These are phyloP conservation scores for Xylaria scruposa DNA, from an alignment of 495 filamentous ascomycete genomes.

Conservation along the genomic window DNA sequence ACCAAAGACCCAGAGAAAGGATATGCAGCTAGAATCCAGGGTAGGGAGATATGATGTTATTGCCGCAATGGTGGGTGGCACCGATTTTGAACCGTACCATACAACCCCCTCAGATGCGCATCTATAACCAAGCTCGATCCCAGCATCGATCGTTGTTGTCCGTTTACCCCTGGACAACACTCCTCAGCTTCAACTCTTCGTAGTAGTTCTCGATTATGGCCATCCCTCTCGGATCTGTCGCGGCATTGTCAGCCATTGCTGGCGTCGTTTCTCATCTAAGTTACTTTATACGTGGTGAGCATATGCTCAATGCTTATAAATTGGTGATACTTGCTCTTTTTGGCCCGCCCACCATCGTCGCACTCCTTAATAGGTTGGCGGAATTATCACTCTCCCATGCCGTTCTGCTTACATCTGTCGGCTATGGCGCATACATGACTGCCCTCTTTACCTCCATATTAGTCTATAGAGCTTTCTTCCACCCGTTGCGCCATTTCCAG, in stretches of 20 bases:
- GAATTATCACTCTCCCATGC: constrained; percentile 10
- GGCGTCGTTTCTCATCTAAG: constrained; percentile 21
- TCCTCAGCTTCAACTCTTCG: neutral
- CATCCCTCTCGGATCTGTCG: constrained; percentile 6
- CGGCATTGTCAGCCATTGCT: constrained; percentile 4
- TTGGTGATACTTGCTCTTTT: constrained; percentile 16
- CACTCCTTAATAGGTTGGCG: constrained; percentile 3
- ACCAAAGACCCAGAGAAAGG: neutral
- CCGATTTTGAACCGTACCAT: neutral
- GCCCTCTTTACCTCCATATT: constrained; percentile 52
- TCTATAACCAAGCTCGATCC: constrained; percentile 12
- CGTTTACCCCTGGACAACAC: neutral
- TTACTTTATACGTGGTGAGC: constrained; percentile 36
- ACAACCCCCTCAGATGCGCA: constrained; percentile 9
- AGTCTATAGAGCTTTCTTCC: constrained; percentile 55
- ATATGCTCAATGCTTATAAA: constrained; percentile 24
- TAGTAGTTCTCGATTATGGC: constrained; percentile 10
- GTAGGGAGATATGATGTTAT: neutral
- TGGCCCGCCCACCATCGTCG: constrained; percentile 1
- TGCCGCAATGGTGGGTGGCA: constrained; percentile 9
- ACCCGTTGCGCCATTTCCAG: constrained; percentile 52
- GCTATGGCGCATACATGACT: constrained; percentile 37
- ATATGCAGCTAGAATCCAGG: constrained; percentile 15
- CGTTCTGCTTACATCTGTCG: constrained; percentile 14
- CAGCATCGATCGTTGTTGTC: neutral